Evolutionary conservation across 306 rosid genomes (phyloP), one percentile per base, ranked within the genome.

Genomic region (Crotalaria pallida): DNA sequence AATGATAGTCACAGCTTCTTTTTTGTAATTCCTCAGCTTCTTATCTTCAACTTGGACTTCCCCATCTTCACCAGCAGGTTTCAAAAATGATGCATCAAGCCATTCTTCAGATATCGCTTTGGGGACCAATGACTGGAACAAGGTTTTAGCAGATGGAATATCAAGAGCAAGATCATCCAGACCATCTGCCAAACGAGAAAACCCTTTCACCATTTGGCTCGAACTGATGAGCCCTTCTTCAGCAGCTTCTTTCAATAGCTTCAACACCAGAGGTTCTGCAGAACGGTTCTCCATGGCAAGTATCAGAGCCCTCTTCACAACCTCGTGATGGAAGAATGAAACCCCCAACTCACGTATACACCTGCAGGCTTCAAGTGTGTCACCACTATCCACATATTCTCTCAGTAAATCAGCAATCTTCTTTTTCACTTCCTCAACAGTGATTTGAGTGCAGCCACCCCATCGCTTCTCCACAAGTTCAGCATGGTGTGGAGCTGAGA

Each of bases 401-500:
- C 82, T 84, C 77, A 94, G 72, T 43, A 91, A 78, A 80, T 86
- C 94, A 29, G 91, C 75, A 77, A 94, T 94, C 81, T 89, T 94
- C 78, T 86, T 94, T 87, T 91, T 94, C 64, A 94, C 88, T 78
- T 91, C 96, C 74, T 94, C 99, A 67, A 94, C 99, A 12, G 99
- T 94, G 56, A 86, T 80, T 74, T 91, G 99, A 68, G 96, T 94
- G 85, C 92, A 91, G 53, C 99, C 99, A n/a, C 99, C 99, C 99
- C 99, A 94, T 72, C 80, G 87, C 73, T 85, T 87, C 80, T 94
- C 99, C 79, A 94, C 96, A 65, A 94, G 92, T 79, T 91, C 99
- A 13, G 99, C 99, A 77, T 94, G 99, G 82, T 94, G 99, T 1
- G 99, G 99, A 67, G 99, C 99, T 21, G 99, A 94, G 67, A 94